Evolutionary conservation across 2,329 filamentous ascomycete species (phyloP).

Genomic region (Penicillium sp.): DNA sequence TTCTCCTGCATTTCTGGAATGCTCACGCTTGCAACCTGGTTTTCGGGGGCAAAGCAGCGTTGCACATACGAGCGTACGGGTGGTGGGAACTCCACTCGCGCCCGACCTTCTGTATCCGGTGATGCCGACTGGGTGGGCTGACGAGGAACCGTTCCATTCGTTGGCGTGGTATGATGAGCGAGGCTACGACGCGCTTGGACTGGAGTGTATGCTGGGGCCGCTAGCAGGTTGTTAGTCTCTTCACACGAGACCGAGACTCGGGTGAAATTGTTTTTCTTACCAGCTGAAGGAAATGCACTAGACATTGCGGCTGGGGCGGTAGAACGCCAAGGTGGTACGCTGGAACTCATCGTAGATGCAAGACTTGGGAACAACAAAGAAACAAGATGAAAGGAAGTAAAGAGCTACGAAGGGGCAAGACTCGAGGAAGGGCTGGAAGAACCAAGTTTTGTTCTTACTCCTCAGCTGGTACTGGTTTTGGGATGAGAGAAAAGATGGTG

Average conservation of each 20-base stretch:
- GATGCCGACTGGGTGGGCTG: constrained; percentile 23
- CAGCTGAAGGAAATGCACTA: constrained; percentile 28
- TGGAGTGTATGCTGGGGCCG: constrained; percentile 57
- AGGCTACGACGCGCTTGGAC: constrained; percentile 63
- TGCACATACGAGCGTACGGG: constrained; percentile 87
- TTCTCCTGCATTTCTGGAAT: constrained; percentile 75
- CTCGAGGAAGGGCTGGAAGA: not conserved
- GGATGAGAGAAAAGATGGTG: not conserved
- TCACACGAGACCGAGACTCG: not conserved
- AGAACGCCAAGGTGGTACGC: constrained; percentile 39
- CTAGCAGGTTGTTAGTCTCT: constrained; percentile 20
- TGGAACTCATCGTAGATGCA: constrained; percentile 36
- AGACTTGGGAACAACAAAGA: constrained; percentile 12
- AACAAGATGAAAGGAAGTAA: constrained; percentile 9
- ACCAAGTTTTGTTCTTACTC: constrained; percentile 3
- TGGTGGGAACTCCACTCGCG: constrained; percentile 70
- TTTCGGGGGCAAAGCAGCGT: constrained; percentile 76
- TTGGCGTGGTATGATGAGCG: constrained; percentile 37
- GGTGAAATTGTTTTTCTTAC: constrained; percentile 24
- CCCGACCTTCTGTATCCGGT: constrained; percentile 42
- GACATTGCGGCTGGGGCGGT: constrained; percentile 29
- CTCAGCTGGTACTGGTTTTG: constrained; percentile 1
- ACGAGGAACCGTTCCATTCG: constrained; percentile 21
- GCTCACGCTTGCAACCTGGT: constrained; percentile 61
- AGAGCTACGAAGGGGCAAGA: constrained; percentile 14